Base-by-base conservation (phyloP, 805 yeast genomes). In the Wickerhamiella azymoides region DNA sequence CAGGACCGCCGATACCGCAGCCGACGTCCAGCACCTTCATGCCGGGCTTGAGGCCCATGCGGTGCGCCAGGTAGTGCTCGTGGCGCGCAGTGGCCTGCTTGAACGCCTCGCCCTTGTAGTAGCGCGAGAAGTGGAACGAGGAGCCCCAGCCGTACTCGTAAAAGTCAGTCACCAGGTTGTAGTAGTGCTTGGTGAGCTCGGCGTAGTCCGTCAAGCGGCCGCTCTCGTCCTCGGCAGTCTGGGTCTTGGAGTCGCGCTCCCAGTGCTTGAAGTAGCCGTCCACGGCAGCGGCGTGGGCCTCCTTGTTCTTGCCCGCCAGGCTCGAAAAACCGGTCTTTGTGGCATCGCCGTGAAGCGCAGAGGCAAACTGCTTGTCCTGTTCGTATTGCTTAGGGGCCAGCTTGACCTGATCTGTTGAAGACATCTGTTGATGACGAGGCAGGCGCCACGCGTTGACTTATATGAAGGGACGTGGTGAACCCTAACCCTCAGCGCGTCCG, bases 101-200 rank as follows among this genome's bases (percentile, higher is more conserved):
- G 70, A 92, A 92, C 18, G 92, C 77, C 69, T 92, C 98, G 52
- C 96, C 96, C 61, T 71, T 73, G 71, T 84, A 89, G 70, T 80
- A 92, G 58, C 96, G 79, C 36, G 94, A 84, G 66, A 92, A 92
- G 66, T 92, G 98, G 84, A 92, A 92, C 13, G 96, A 84, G 14
- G 95, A 74, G 54, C 98, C 98, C 98, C 98, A 92, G 43, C 98
- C 98, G 66, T 92, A 89, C 69, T 92, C 98, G 72, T 92, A 92
- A 60, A 92, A 92, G 67, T 89, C 98, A 25, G 98, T 92, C 43
- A 84, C 96, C 62, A 89, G 77, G 69, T 92, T 92, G 72, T 89
- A 89, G 73, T 89, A 89, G 62, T 92, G 94, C 64, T 84, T 88
- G 46, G 98, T 92, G 57, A 86, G 74, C 54, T 80, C 79, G 48